Percentiles rank a stretch among this genome's conserved stretches.
These are phyloP conservation scores for Lablab purpureus DNA, from an alignment of 306 rosid species.

Conservation along the genomic window DNA sequence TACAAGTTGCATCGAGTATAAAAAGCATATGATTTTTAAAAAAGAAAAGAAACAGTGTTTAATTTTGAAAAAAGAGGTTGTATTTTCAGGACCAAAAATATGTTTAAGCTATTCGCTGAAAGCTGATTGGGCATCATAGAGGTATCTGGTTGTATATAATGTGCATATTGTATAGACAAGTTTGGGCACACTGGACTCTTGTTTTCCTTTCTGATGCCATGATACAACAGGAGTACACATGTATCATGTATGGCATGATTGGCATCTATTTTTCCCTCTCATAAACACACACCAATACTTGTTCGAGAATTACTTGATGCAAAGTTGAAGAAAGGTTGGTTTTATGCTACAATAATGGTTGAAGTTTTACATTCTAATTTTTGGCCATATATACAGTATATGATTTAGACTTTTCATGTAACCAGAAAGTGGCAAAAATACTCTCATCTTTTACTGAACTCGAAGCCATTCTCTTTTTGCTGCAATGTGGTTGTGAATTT, in stretches of 20 bases:
- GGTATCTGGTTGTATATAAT: constrained; percentile 39
- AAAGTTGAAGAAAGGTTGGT: background rate
- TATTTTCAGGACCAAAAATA: background rate
- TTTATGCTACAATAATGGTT: constrained; percentile 1
- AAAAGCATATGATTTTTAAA: background rate
- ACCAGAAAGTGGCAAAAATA: background rate
- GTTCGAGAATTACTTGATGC: background rate
- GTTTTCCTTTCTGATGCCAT: constrained; percentile 33
- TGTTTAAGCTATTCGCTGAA: background rate
- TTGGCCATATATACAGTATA: background rate
- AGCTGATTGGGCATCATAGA: constrained; percentile 10
- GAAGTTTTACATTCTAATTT: background rate
- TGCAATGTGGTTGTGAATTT: background rate
- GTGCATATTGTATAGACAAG: constrained; percentile 28
- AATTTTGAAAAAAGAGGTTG: background rate
- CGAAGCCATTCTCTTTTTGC: background rate
- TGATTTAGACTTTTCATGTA: background rate
- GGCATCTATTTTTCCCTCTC: background rate
- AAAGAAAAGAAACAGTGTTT: background rate
- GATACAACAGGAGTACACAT: constrained; percentile 6
- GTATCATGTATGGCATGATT: background rate
- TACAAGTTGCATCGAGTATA: background rate
- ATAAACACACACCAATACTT: background rate
- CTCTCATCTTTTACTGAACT: constrained; percentile 1
- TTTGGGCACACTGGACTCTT: constrained; percentile 39